Evolutionary conservation across 768 basidiomycete species (phyloP), one percentile per base, ranked within the genome.

Genomic region (Hypholoma sublateritium): DNA sequence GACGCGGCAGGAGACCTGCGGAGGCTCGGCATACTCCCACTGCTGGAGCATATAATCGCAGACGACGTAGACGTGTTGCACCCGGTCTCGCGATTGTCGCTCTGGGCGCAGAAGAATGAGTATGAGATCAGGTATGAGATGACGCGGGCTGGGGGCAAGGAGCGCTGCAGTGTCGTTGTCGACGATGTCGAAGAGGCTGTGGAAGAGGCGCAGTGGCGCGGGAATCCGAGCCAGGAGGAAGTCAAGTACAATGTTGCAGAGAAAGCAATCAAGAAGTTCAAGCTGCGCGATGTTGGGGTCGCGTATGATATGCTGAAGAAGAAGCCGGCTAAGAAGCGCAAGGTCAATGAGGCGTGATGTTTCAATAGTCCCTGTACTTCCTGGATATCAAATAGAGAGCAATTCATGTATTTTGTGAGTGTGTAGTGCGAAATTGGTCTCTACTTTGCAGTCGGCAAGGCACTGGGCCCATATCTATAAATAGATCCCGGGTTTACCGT

Each of bases 1-100:
- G 77, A 80, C 24, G 74, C 70, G 14, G 80, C 84, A 34, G 76
- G 76, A 16, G 54, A 59, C 0, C 72, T 91, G 43, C 61, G 70
- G 21, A 74, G 57, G 6, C 68, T 91, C 28, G 88, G 89, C 1
- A 76, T 88, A 17, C 62, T 87, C 58, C 75, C 70, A 2, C 72
- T 86, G 37, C 70, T 91, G 55, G 85, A 89, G 58, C 82, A 83
- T 17, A 82, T 91, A 62, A 79, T 90, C n/a, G 61, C 67, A 11
- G 80, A 83, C 45, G 78, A 88, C 22, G 80, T 88, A n/a, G 87
- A 91, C 64, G 83, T 89, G 34, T 71, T 84, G 53, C 89, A 92
- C 64, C 90, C 90, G 0, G 81, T 91, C 14, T 88, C 88, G 21
- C 76, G 86, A 35, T 60, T 92, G 56, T 71, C 76, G 4, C 67